These are phyloP conservation scores for Chlorella sp. DNA, from an alignment of 139 green algal genomes.

Conservation along the genomic window DNA sequence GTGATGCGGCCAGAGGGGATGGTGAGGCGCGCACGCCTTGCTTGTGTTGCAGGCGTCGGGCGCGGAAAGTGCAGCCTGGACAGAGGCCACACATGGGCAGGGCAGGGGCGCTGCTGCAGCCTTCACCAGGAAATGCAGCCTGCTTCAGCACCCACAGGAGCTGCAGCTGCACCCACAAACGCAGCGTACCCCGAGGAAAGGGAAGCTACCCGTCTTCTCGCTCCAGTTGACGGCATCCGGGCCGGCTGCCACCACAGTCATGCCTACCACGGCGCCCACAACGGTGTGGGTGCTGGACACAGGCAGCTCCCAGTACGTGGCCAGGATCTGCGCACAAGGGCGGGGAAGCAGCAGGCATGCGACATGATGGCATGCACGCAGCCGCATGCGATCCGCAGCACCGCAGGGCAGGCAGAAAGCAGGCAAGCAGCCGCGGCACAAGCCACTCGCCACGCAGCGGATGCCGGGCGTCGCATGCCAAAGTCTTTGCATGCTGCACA, in stretches of 20 bases:
- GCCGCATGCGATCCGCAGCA: not conserved
- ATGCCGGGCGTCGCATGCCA: too few species aligned
- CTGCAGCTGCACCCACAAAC: too few species aligned
- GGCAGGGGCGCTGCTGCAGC: too few species aligned
- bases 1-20: not conserved
- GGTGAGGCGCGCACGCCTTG: not conserved
- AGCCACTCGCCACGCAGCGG: too few species aligned
- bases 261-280: slow-evolving; percentile 47
- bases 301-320: slow-evolving; percentile 51
- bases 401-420: not conserved
- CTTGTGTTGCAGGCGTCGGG: not conserved
- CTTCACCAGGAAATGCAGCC: too few species aligned
- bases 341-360: not conserved
- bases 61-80: not conserved
- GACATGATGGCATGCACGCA: too few species aligned
- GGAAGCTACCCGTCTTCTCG: slow-evolving; percentile 16
- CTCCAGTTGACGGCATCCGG: slow-evolving; percentile 35
- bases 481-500: too few species aligned
- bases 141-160: too few species aligned
- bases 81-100: too few species aligned
- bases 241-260: slow-evolving; percentile 38
- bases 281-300: slow-evolving; percentile 55
- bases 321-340: not conserved
- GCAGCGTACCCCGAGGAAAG: slow-evolving; percentile 12
- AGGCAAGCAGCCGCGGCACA: too few species aligned